Percentiles rank a stretch among this genome's conserved stretches.
phyloP scores from a whole-genome alignment of 257 asterid genomes.

The Solanum rostratum region DNA sequence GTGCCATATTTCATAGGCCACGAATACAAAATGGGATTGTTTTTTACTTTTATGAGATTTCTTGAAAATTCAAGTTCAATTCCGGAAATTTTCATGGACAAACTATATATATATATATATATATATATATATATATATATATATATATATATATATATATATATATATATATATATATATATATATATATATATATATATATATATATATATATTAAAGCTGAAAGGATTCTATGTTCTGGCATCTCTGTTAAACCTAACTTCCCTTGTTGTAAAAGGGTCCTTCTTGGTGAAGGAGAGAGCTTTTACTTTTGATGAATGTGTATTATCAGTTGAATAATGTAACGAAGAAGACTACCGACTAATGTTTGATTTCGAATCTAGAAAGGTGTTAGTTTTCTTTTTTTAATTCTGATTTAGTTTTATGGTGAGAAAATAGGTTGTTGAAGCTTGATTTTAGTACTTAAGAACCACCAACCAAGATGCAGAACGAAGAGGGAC shows the following conservation, averaged over 20 bases:
- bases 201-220: background rate
- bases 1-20: no score
- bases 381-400: background rate
- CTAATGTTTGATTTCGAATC: background rate
- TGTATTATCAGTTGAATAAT: background rate
- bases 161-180: no score
- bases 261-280: background rate
- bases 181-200: no score
- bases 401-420: background rate
- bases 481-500: constrained; percentile 74
- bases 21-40: background rate
- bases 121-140: no score
- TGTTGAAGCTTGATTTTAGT: background rate
- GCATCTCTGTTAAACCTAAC: background rate
- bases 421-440: background rate
- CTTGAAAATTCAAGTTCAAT: no score
- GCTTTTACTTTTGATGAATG: background rate
- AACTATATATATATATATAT: no score
- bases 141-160: no score
- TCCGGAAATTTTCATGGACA: background rate
- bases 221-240: background rate
- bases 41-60: background rate
- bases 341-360: background rate
- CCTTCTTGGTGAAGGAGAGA: background rate
- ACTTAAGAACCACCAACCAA: constrained; percentile 3